These are phyloP conservation scores for Lachancea meyersii DNA, from an alignment of 805 yeast species.

Conservation along the genomic window DNA sequence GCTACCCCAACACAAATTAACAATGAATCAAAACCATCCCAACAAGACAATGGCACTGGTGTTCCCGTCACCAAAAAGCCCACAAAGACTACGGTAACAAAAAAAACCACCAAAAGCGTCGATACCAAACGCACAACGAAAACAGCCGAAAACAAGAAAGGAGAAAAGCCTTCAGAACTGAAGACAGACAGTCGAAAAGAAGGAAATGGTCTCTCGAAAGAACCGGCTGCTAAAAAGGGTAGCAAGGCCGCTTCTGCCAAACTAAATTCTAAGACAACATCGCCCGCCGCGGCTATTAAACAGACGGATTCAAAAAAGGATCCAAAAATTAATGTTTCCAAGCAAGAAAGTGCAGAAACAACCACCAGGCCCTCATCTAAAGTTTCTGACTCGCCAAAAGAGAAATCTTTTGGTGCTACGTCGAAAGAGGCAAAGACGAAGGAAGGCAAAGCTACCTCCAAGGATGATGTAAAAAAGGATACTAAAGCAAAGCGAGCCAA, in stretches of 20 bases:
- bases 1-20: not conserved
- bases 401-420: not conserved
- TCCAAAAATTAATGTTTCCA: not conserved
- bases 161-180: conserved; percentile 5
- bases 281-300: not conserved
- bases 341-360: conserved; percentile 1
- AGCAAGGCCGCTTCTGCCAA: not conserved
- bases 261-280: not conserved
- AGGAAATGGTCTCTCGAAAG: conserved; percentile 4
- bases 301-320: not conserved
- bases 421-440: conserved; percentile 14
- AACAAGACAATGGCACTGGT: not conserved
- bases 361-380: not conserved
- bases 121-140: not conserved
- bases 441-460: conserved; percentile 5
- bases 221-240: conserved; percentile 1
- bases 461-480: conserved; percentile 8
- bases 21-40: not conserved
- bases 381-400: conserved; percentile 1
- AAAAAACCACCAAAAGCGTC: not conserved
- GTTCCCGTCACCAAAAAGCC: not conserved
- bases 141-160: conserved; percentile 1
- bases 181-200: not conserved
- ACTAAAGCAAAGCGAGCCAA: conserved; percentile 1
- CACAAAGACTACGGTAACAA: not conserved